Evolutionary conservation across 495 filamentous ascomycete species (phyloP).

Genomic region (Cryomyces antarcticus): DNA sequence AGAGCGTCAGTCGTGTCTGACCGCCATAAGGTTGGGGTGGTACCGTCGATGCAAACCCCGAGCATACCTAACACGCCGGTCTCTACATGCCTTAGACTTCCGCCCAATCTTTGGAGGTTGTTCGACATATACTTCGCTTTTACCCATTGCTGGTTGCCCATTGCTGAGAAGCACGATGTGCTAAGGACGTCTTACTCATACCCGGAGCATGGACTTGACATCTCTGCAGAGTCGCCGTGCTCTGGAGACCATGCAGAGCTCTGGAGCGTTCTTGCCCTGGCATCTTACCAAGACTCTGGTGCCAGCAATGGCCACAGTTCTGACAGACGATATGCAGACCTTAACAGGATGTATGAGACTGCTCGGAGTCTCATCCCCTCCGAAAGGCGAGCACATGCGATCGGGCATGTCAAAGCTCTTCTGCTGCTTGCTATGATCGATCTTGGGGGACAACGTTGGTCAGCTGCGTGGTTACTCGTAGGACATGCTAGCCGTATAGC

Average conservation of each 20-base stretch:
- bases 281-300: slow-evolving; percentile 19
- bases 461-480: slow-evolving; percentile 37
- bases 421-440: slow-evolving; percentile 39
- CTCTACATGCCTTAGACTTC: slow-evolving; percentile 19
- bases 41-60: no score
- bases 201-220: slow-evolving; percentile 15
- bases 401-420: slow-evolving; percentile 44
- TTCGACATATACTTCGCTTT: slow-evolving; percentile 54
- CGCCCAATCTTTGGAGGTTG: slow-evolving; percentile 39
- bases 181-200: slow-evolving; percentile 31
- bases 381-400: slow-evolving; percentile 33
- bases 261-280: slow-evolving; percentile 42
- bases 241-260: slow-evolving; percentile 42
- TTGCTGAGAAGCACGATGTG: slow-evolving; percentile 48
- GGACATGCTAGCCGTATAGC: slow-evolving; percentile 41
- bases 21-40: no score
- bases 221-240: slow-evolving; percentile 12
- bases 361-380: slow-evolving; percentile 38
- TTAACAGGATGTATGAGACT: slow-evolving; percentile 31
- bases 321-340: slow-evolving; percentile 7
- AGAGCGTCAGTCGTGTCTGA: no score
- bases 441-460: slow-evolving; percentile 31
- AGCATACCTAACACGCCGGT: no score
- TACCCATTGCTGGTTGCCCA: slow-evolving; percentile 54
- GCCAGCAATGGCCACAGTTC: slow-evolving; percentile 12